A percentile compares a stretch with the other conserved stretches of the same genome.
Evolutionary conservation across 1,284 basidiomycete species (phyloP).

Genomic region (Calocybe gambosa): DNA sequence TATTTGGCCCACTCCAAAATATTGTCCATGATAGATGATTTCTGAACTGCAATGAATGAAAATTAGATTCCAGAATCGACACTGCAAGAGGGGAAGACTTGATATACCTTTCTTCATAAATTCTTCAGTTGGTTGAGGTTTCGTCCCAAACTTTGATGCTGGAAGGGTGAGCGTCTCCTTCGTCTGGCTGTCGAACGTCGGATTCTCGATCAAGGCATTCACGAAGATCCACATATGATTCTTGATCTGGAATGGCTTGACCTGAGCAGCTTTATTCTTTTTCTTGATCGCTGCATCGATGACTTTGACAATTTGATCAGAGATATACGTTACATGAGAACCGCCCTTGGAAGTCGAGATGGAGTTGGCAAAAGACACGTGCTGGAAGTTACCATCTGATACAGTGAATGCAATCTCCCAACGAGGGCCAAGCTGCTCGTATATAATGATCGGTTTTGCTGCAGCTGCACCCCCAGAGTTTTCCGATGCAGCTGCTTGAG

Average conservation of each 20-base stretch:
- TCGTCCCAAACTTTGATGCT: slow-evolving; percentile 87
- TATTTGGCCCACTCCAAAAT: slow-evolving; percentile 95
- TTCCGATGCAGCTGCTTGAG: slow-evolving; percentile 59
- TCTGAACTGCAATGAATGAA: slow-evolving; percentile 56
- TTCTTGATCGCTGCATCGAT: slow-evolving; percentile 80
- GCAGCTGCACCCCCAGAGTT: slow-evolving; percentile 69
- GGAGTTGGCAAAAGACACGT: slow-evolving; percentile 97
- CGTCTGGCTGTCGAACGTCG: slow-evolving; percentile 98
- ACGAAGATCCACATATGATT: slow-evolving; percentile 99
- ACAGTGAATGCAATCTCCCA: slow-evolving; percentile 98
- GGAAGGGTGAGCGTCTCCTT: slow-evolving; percentile 95
- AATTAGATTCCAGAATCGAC: neutral
- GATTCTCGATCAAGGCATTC: slow-evolving; percentile 95
- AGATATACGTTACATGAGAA: slow-evolving; percentile 85
- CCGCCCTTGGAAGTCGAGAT: slow-evolving; percentile 98
- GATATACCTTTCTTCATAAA: slow-evolving; percentile 92
- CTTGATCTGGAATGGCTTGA: slow-evolving; percentile 93
- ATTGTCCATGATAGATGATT: slow-evolving; percentile 89
- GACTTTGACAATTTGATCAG: slow-evolving; percentile 87
- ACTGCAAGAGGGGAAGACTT: neutral
- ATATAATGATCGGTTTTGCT: slow-evolving; percentile 75
- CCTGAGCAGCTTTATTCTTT: slow-evolving; percentile 93
- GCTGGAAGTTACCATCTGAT: slow-evolving; percentile 87
- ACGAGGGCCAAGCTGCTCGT: slow-evolving; percentile 74
- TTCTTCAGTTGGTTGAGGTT: slow-evolving; percentile 79